Conservation (phyloP, 495 filamentous ascomycete genomes). For the Neohortaea acidophila region DNA sequence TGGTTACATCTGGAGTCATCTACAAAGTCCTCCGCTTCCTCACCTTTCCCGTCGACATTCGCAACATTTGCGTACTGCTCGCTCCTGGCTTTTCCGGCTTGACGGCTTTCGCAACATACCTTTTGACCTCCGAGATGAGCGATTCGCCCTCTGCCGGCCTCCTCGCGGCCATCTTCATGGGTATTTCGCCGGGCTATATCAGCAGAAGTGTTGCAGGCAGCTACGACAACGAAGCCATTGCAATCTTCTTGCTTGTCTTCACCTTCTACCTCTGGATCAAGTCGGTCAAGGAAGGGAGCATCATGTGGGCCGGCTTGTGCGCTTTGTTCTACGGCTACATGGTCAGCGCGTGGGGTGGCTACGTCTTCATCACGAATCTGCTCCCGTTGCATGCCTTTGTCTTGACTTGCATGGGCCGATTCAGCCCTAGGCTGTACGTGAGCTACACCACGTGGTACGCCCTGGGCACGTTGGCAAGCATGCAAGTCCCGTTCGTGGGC, state of each 20-base stretch:
- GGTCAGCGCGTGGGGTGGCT: slow-evolving; percentile 99
- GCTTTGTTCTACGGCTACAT: slow-evolving; percentile 99
- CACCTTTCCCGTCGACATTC: slow-evolving; percentile 91
- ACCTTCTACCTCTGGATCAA: slow-evolving; percentile 99
- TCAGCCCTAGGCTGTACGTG: slow-evolving; percentile 85
- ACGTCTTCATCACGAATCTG: slow-evolving; percentile 98
- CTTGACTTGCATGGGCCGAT: slow-evolving; percentile 90
- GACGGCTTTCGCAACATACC: slow-evolving; percentile 85
- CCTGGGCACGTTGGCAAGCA: slow-evolving; percentile 87
- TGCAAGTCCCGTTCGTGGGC: slow-evolving; percentile 99
- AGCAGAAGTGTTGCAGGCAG: slow-evolving; percentile 94
- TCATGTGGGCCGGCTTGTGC: slow-evolving; percentile 87
- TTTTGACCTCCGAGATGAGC: slow-evolving; percentile 93
- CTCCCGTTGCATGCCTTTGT: slow-evolving; percentile 93
- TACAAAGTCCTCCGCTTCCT: slow-evolving; percentile 88
- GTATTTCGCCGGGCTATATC: slow-evolving; percentile 94
- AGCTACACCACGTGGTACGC: slow-evolving; percentile 98
- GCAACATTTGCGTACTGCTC: slow-evolving; percentile 94
- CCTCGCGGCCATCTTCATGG: slow-evolving; percentile 91
- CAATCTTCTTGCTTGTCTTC: slow-evolving; percentile 95
- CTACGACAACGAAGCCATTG: slow-evolving; percentile 99
- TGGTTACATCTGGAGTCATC: slow-evolving; percentile 96
- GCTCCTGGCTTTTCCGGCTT: slow-evolving; percentile 92
- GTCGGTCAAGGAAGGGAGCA: slow-evolving; percentile 85
- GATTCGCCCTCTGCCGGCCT: slow-evolving; percentile 84